Evolutionary conservation across 2,329 filamentous ascomycete species (phyloP), one percentile per base, ranked within the genome.

Genomic region (Leptoxyphium fumago): DNA sequence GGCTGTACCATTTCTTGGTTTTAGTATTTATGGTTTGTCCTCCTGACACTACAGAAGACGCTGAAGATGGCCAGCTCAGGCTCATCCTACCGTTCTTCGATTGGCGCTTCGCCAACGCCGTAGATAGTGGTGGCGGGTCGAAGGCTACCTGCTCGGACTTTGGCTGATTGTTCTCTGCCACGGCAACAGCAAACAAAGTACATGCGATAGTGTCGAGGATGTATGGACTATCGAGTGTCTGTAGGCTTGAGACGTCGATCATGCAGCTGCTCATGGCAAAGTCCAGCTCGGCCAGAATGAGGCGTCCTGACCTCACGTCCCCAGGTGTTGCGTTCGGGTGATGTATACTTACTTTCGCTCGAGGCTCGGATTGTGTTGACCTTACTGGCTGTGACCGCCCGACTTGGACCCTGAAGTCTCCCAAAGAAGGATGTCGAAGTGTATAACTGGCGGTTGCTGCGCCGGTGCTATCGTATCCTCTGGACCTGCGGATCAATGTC

Each of bases 401-500:
- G 21, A 69, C 56, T 5, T 63, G 60, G 41, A 71, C 62, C 5
- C 62, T 55, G 38, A 69, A 64, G 1, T 53, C 55, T 1, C 68
- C 68, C 2, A 70, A 57, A 0, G 58, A 59, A 5, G 69, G 66
- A 48, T 72, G 69, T 17, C 64, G 61, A 1, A 72, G 57, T 21
- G 63, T 61, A 48, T 72, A 71, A 4, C 57, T 58, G 2, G 66
- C 65, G 2, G 50, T 54, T 17, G 55, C 50, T 5, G 51, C 45
- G 38, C 54, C 52, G 9, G 54, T 45, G 32, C 45, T 48, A 39
- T 55, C 49, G 21, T 51, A 48, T 21, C 58, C 51, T 10, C 62
- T 57, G 11, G 62, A 52, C n/a, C 55, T 61, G 74, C 80, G 86
- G n/a, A 83, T 75, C 2, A 88, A 72, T 2, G 78, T 72, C 18